Percentiles rank a stretch among this genome's conserved stretches.
phyloP scores from a whole-genome alignment of 75 land plant species.

The Pinus taeda region DNA sequence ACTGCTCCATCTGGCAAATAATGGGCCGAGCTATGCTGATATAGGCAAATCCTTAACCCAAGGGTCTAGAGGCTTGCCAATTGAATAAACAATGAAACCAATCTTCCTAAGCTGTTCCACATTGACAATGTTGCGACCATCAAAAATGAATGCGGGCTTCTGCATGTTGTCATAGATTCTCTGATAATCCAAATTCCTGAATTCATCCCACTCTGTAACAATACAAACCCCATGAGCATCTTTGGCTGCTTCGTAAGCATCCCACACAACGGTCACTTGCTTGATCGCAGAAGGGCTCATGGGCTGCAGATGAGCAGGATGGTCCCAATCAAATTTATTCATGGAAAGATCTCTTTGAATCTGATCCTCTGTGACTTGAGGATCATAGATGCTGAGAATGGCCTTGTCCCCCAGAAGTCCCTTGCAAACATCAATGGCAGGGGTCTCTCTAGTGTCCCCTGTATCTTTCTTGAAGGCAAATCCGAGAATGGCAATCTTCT shows the following conservation, averaged over 20 bases:
- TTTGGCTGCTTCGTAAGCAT: conserved; percentile 84
- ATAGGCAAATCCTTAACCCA: conserved; percentile 56
- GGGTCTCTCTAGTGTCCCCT: conserved; percentile 75
- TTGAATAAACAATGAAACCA: conserved; percentile 60
- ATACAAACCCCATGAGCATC: conserved; percentile 83
- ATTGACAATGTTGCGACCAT: conserved; percentile 47
- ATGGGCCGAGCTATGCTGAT: neutral
- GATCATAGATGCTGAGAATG: conserved; percentile 80
- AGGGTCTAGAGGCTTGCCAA: conserved; percentile 20
- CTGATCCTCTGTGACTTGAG: conserved; percentile 92
- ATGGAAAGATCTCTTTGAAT: conserved; percentile 81
- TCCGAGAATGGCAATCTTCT: conserved; percentile 84
- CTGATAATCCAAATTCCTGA: conserved; percentile 49
- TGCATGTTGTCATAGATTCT: conserved; percentile 63
- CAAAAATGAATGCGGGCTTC: conserved; percentile 53
- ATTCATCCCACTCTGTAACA: conserved; percentile 84
- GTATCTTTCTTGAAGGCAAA: conserved; percentile 95
- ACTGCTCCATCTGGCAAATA: no score
- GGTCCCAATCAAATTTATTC: conserved; percentile 97
- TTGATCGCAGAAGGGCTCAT: conserved; percentile 74
- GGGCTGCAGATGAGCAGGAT: conserved; percentile 82
- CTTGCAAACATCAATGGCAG: conserved; percentile 88
- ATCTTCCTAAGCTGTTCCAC: conserved; percentile 47
- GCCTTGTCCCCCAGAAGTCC: conserved; percentile 91
- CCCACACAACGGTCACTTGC: conserved; percentile 69